phyloP scores from a whole-genome alignment of 140 eudicot species.

The Artemisia princeps region DNA sequence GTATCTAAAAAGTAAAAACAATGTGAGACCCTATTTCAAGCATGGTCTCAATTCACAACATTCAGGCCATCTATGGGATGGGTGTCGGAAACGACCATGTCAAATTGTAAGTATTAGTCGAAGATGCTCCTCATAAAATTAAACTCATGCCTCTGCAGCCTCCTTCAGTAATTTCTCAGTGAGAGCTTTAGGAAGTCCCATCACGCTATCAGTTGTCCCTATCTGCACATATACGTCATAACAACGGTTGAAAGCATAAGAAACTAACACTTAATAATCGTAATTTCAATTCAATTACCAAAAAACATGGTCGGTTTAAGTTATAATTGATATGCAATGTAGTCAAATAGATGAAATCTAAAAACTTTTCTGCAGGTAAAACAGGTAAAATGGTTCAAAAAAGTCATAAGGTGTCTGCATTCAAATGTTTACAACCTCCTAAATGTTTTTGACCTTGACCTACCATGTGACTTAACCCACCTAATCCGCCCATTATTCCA shows the following conservation, averaged over 20 bases:
- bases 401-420: no score
- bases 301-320: not conserved
- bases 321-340: not conserved
- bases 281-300: not conserved
- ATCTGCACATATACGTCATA: conserved; percentile 34
- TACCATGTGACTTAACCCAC: no score
- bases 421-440: no score
- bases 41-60: not conserved
- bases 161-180: conserved; percentile 61
- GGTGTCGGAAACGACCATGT: conserved; percentile 1
- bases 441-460: no score
- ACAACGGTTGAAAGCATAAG: not conserved
- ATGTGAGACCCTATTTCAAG: not conserved
- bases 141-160: conserved; percentile 31
- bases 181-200: conserved; percentile 89
- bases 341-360: not conserved
- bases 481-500: no score
- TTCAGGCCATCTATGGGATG: not conserved
- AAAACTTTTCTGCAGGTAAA: no score
- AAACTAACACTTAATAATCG: no score
- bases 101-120: not conserved
- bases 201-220: conserved; percentile 82
- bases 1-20: no score
- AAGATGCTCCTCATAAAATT: not conserved
- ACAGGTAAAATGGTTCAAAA: no score